These are phyloP conservation scores for Auricularia heimuer DNA, from an alignment of 768 basidiomycete species.

Conservation along the genomic window DNA sequence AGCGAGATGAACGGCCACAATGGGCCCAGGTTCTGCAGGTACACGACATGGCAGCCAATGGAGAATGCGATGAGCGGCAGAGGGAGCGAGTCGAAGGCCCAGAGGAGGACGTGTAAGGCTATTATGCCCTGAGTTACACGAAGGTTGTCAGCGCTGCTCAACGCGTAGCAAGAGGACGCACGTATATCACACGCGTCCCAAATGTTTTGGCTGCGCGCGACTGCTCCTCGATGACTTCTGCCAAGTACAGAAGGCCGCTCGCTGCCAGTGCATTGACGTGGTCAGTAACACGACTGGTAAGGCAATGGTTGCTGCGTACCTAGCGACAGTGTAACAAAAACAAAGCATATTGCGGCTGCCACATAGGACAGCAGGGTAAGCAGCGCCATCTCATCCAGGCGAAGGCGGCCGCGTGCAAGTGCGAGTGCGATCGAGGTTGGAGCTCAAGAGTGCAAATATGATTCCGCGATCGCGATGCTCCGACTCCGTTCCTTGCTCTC, in stretches of 20 bases:
- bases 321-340: conserved; percentile 85
- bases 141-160: background rate
- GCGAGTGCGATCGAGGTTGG: too few species aligned
- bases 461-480: too few species aligned
- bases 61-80: conserved; percentile 67
- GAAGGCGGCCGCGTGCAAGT: too few species aligned
- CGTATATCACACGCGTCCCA: conserved; percentile 83
- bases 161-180: conserved; percentile 29
- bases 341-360: conserved; percentile 66
- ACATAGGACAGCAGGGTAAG: conserved; percentile 40
- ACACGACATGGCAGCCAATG: conserved; percentile 73
- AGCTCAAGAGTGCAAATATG: too few species aligned
- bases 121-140: conserved; percentile 57
- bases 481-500: too few species aligned
- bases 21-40: conserved; percentile 84
- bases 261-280: conserved; percentile 37
- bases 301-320: conserved; percentile 38
- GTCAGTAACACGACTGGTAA: background rate
- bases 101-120: conserved; percentile 63
- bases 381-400: conserved; percentile 13
- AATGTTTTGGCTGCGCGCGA: conserved; percentile 68
- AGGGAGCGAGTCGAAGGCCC: conserved; percentile 70
- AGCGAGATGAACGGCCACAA: conserved; percentile 92
- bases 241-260: conserved; percentile 86
- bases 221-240: conserved; percentile 94